Evolutionary conservation across 2,329 filamentous ascomycete species (phyloP).

Genomic region (Stachybotrys chlorohalonatus): DNA sequence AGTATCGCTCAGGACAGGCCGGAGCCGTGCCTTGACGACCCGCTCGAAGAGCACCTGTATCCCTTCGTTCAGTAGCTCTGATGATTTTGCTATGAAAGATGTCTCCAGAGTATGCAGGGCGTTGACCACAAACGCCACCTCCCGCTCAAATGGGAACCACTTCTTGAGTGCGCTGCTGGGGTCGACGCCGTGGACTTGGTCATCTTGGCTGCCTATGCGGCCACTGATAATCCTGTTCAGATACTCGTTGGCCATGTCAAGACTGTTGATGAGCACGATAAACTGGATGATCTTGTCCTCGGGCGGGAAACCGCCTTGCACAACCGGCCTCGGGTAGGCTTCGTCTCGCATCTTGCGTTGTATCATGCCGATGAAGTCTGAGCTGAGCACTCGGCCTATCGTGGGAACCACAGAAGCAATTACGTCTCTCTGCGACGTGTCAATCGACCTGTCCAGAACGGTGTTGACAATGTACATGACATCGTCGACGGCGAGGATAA

Average conservation of each 20-base stretch:
- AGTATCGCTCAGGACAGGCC: slow-evolving; percentile 75
- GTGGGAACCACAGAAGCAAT: slow-evolving; percentile 71
- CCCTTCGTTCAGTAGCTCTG: slow-evolving; percentile 75
- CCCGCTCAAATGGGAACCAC: slow-evolving; percentile 72
- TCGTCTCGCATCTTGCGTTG: slow-evolving; percentile 98
- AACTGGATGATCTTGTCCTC: slow-evolving; percentile 86
- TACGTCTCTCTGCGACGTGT: slow-evolving; percentile 74
- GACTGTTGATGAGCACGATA: slow-evolving; percentile 88
- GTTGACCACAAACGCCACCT: slow-evolving; percentile 59
- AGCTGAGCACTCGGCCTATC: slow-evolving; percentile 69
- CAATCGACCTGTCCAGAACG: slow-evolving; percentile 75
- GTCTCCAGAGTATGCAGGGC: slow-evolving; percentile 60
- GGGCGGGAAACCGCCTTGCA: slow-evolving; percentile 74
- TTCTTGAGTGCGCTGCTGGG: slow-evolving; percentile 42
- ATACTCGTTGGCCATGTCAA: slow-evolving; percentile 89
- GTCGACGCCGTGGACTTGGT: slow-evolving; percentile 22
- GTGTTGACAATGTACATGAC: slow-evolving; percentile 99
- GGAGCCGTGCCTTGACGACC: slow-evolving; percentile 75
- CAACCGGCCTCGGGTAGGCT: slow-evolving; percentile 71
- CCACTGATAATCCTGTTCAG: slow-evolving; percentile 73
- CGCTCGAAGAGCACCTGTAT: slow-evolving; percentile 80
- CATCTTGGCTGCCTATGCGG: slow-evolving; percentile 42
- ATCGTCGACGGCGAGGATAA: slow-evolving; percentile 92
- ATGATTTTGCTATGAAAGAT: slow-evolving; percentile 68
- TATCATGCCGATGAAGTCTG: slow-evolving; percentile 93